Evolutionary conservation across 495 filamentous ascomycete genomes (phyloP).

Genomic region (Penicillium parvum): DNA sequence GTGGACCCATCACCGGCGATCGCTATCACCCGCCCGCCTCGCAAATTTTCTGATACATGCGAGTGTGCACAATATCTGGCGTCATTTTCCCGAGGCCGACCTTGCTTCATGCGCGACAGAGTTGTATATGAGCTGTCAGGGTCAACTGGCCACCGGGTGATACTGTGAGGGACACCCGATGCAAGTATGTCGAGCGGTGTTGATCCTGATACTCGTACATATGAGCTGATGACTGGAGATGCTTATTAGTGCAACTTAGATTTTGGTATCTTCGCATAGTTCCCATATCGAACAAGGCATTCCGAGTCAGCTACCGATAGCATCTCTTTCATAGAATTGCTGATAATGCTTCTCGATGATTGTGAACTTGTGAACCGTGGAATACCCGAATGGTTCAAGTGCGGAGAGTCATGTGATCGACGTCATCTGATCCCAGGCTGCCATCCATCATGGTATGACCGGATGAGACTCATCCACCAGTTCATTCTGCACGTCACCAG

Average conservation of each 20-base stretch:
- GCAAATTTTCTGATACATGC: constrained; percentile 5
- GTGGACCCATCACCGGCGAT: constrained; percentile 18
- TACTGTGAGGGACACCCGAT: background rate
- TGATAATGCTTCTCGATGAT: no score
- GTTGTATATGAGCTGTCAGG: constrained; percentile 14
- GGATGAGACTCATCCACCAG: background rate
- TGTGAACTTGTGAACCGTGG: no score
- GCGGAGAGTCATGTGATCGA: constrained; percentile 21
- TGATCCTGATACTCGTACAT: no score
- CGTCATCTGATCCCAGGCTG: constrained; percentile 23
- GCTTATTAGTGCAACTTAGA: no score
- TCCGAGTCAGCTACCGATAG: no score
- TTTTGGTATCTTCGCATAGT: no score
- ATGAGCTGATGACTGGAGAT: no score
- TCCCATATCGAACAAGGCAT: no score
- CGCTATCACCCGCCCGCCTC: constrained; percentile 21
- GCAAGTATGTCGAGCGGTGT: background rate
- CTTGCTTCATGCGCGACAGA: constrained; percentile 19
- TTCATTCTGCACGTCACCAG: no score
- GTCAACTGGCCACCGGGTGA: background rate
- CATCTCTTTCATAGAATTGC: no score
- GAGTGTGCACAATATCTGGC: no score
- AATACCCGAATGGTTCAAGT: background rate
- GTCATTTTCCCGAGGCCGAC: constrained; percentile 5
- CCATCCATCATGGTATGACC: constrained; percentile 3